phyloP scores from a whole-genome alignment of 805 yeast genomes.

The Hemisphaericaspora nanyangensis region DNA sequence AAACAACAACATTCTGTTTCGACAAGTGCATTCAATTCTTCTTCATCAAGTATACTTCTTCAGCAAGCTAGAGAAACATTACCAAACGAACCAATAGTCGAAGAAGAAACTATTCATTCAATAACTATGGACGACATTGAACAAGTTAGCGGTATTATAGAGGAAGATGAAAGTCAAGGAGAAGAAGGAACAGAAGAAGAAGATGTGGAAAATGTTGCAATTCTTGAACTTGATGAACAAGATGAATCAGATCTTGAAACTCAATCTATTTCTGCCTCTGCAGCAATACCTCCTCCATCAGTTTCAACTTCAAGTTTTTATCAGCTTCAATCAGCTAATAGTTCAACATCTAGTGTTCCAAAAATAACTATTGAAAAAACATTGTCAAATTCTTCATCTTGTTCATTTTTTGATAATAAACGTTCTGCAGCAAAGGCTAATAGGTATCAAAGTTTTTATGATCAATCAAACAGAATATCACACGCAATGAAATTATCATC shows the following conservation, averaged over 20 bases:
- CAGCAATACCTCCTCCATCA: conserved; percentile 24
- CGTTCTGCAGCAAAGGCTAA: conserved; percentile 42
- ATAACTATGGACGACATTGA: not conserved
- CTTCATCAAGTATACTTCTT: not conserved
- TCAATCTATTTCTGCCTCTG: conserved; percentile 7
- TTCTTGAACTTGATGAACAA: not conserved
- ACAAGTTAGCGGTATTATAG: not conserved
- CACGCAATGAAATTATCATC: conserved; percentile 37
- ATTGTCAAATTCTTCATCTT: conserved; percentile 29
- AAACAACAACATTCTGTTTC: conserved; percentile 11
- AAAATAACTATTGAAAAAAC: conserved; percentile 25
- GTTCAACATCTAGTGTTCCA: conserved; percentile 23
- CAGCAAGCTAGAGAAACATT: not conserved
- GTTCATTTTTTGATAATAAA: conserved; percentile 16
- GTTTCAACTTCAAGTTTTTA: conserved; percentile 15
- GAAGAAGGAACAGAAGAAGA: conserved; percentile 17
- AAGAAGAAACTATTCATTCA: conserved; percentile 3
- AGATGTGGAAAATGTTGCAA: conserved; percentile 4
- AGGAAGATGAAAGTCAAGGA: conserved; percentile 1
- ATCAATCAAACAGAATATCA: conserved; percentile 40
- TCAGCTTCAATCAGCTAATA: conserved; percentile 26
- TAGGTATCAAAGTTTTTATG: conserved; percentile 43
- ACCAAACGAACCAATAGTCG: conserved; percentile 3
- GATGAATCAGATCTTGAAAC: conserved; percentile 9
- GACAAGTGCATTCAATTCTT: not conserved